Percentiles rank a stretch among this genome's conserved stretches.
phyloP scores from a whole-genome alignment of 106 monocot species.

The Allium cepa region DNA sequence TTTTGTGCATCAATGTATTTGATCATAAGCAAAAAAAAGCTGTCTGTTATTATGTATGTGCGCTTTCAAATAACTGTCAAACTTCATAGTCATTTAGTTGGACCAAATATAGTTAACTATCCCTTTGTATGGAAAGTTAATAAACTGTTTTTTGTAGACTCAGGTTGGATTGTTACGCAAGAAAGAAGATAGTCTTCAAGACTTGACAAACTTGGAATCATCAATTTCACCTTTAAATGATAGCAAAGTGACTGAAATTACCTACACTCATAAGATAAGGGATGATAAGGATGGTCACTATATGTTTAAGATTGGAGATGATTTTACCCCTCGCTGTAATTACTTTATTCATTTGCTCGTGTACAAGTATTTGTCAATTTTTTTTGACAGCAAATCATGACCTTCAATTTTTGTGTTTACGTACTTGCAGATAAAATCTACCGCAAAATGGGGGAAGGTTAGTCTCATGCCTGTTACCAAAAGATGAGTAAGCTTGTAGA shows the following conservation, averaged over 20 bases:
- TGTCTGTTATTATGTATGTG: no score
- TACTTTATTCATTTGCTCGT: not conserved
- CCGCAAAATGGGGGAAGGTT: constrained; percentile 66
- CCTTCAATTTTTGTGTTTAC: not conserved
- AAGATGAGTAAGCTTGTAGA: no score
- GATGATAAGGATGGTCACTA: constrained; percentile 60
- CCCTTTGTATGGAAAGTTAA: no score
- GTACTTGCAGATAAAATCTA: constrained; percentile 37
- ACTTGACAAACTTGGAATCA: constrained; percentile 24
- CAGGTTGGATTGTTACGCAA: constrained; percentile 14
- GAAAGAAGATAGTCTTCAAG: not conserved
- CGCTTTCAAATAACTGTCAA: no score
- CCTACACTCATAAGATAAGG: constrained; percentile 24
- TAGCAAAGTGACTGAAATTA: constrained; percentile 26
- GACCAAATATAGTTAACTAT: no score
- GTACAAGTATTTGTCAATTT: no score
- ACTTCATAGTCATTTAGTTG: no score
- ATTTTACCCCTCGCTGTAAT: constrained; percentile 79
- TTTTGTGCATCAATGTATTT: no score
- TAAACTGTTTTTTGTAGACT: constrained; percentile 21
- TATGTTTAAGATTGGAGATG: constrained; percentile 63
- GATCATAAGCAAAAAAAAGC: no score
- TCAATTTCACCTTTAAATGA: constrained; percentile 12
- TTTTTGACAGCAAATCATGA: constrained; percentile 3
- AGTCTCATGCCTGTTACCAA: constrained; percentile 3